Evolutionary conservation across 1,284 basidiomycete genomes (phyloP), one percentile per base, ranked within the genome.

Genomic region (Ustilago shanxiensis): DNA sequence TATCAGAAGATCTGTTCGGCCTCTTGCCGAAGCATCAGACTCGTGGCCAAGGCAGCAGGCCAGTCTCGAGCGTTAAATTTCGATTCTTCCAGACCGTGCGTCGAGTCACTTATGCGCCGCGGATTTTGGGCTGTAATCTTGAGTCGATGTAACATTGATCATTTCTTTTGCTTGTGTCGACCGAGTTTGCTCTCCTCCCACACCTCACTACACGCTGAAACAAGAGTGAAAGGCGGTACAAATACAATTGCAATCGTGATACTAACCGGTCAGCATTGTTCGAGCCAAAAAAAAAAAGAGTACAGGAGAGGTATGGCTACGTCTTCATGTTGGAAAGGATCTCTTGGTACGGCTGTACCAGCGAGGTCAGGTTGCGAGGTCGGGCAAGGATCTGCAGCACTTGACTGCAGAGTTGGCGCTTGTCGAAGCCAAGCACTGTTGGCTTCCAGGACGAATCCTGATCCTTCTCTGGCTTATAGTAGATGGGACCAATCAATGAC

Each of bases 401-500:
- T 22, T 67, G 60, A n/a, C 68, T 50, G 41, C 74, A 71, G 37
- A 79, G 47, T 26, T 75, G 72, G 18, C 74, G 47, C 62, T 77
- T 78, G 35, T 78, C 76, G 28, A 65, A 56, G 11, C 76, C 76
- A 18, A 74, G 52, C 2, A 78, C 54, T 10, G 64, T 78, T n/a
- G 71, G 55, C 24, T 78, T 47, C 76, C 76, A 78, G 6, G 56
- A 54, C 5, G 58, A 53, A 16, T 74, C 68, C 44, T 60, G 70
- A 7, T 77, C 61, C 63, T 63, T 62, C 13, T 68, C 70, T n/a
- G 71, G 71, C 52, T 71, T 73, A 53, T 80, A 81, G 71, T 85
- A 85, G 44, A 85, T 72, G 1, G 84, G 84, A 2, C 84, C 84
- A 11, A 84, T 71, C 29, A 86, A 59, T 39, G 69, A 72, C 55